phyloP scores from a whole-genome alignment of 164 flowering plant species.

The Liquidambar formosana region DNA sequence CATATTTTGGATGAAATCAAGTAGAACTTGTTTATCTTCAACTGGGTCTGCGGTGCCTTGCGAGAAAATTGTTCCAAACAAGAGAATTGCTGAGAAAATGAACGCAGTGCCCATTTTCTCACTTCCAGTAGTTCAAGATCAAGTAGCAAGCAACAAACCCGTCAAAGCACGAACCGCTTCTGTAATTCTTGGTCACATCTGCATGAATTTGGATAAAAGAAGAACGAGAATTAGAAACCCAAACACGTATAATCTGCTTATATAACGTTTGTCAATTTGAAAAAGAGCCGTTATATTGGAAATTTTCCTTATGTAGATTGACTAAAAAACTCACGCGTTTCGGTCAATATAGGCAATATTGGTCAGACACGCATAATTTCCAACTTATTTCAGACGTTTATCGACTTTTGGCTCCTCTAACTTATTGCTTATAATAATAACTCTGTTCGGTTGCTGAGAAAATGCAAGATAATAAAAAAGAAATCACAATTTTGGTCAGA shows the following conservation, averaged over 20 bases:
- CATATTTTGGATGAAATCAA: constrained; percentile 51
- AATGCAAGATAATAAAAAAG: background rate
- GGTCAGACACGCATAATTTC: too few relatives aligned
- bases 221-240: constrained; percentile 1
- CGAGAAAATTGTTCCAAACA: constrained; percentile 19
- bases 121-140: background rate
- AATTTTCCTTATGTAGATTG: background rate
- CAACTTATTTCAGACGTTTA: constrained; percentile 2
- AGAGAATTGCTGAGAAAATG: constrained; percentile 26
- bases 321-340: background rate
- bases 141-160: background rate
- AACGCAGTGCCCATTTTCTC: constrained; percentile 28
- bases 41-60: constrained; percentile 32
- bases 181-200: constrained; percentile 15
- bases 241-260: background rate
- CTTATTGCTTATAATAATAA: background rate
- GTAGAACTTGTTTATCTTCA: constrained; percentile 73
- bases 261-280: background rate
- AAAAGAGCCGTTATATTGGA: background rate
- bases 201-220: constrained; percentile 10
- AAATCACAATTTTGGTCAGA: background rate
- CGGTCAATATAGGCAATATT: background rate
- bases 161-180: background rate
- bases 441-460: constrained; percentile 11
- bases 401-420: background rate